phyloP scores from a whole-genome alignment of 495 filamentous ascomycete genomes.

The Aspergillus biplanus region DNA sequence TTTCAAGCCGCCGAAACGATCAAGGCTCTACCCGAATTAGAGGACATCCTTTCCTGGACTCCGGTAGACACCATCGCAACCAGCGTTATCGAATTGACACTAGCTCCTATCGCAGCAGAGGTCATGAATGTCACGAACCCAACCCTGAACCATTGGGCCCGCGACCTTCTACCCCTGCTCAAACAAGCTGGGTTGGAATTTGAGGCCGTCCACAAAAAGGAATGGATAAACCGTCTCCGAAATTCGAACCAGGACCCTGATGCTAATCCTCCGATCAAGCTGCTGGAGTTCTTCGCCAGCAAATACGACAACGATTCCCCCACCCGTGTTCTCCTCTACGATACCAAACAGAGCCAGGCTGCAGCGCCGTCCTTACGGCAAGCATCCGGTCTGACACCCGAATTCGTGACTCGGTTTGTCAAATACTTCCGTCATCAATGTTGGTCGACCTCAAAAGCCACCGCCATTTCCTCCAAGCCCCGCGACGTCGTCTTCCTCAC shows the following conservation, averaged over 20 bases:
- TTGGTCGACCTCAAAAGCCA: slow-evolving; percentile 12
- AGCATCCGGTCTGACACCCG: slow-evolving; percentile 15
- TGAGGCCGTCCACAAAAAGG: slow-evolving; percentile 40
- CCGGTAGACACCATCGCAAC: slow-evolving; percentile 61
- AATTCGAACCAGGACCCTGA: slow-evolving; percentile 39
- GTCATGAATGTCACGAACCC: slow-evolving; percentile 51
- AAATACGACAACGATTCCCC: slow-evolving; percentile 45
- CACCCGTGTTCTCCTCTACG: slow-evolving; percentile 28
- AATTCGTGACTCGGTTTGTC: slow-evolving; percentile 22
- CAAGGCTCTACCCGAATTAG: slow-evolving; percentile 55
- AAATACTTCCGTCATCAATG: slow-evolving; percentile 25
- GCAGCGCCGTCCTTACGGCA: slow-evolving; percentile 25
- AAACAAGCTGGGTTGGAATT: slow-evolving; percentile 46
- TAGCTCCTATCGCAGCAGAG: slow-evolving; percentile 20
- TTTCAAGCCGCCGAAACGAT: slow-evolving; percentile 49
- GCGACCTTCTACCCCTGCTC: slow-evolving; percentile 52
- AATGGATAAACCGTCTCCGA: slow-evolving; percentile 52
- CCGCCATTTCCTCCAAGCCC: neutral
- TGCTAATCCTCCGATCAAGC: slow-evolving; percentile 49
- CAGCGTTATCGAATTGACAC: slow-evolving; percentile 34
- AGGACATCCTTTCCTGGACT: slow-evolving; percentile 59
- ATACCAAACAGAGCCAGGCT: slow-evolving; percentile 28
- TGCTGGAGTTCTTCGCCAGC: slow-evolving; percentile 48
- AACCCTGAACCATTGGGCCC: slow-evolving; percentile 51
- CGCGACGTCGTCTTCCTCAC: slow-evolving; percentile 30